Conservation (phyloP, 768 basidiomycete species). For the Nevesoporus exiguus region DNA sequence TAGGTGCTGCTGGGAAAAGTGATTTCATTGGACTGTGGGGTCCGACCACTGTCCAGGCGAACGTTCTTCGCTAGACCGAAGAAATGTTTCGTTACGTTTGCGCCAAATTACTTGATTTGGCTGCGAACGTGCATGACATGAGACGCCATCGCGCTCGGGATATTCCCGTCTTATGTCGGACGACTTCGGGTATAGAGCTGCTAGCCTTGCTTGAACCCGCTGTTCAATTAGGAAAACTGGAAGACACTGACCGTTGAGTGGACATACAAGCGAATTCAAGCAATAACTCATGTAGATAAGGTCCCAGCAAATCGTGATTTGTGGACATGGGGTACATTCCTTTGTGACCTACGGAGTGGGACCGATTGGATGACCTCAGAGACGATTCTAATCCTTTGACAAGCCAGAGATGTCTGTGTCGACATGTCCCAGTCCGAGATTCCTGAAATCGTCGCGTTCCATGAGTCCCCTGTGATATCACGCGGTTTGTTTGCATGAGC, state of each 20-base stretch:
- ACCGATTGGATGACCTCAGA: background rate
- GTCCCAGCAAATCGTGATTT: background rate
- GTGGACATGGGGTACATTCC: background rate
- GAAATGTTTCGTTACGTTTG: background rate
- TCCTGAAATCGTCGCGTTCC: slow-evolving; percentile 84
- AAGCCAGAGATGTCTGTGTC: slow-evolving; percentile 1
- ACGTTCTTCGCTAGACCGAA: slow-evolving; percentile 22
- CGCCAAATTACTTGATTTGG: slow-evolving; percentile 22
- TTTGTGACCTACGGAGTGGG: background rate
- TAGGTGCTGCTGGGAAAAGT: background rate
- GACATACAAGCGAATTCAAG: background rate
- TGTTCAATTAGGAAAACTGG: background rate
- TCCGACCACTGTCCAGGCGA: slow-evolving; percentile 25
- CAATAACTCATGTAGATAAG: background rate
- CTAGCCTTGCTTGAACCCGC: background rate
- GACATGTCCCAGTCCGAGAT: slow-evolving; percentile 71
- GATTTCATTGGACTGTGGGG: slow-evolving; percentile 14
- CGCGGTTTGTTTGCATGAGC: slow-evolving; percentile 1
- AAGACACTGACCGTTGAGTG: slow-evolving; percentile 2
- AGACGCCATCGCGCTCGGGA: background rate
- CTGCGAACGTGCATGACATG: slow-evolving; percentile 19
- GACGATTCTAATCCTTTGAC: slow-evolving; percentile 5
- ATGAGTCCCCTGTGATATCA: slow-evolving; percentile 65
- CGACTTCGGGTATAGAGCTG: background rate
- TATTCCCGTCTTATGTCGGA: background rate